Base-by-base conservation (phyloP, 2,329 filamentous ascomycete genomes). In the Hymenoscyphus albidus region DNA sequence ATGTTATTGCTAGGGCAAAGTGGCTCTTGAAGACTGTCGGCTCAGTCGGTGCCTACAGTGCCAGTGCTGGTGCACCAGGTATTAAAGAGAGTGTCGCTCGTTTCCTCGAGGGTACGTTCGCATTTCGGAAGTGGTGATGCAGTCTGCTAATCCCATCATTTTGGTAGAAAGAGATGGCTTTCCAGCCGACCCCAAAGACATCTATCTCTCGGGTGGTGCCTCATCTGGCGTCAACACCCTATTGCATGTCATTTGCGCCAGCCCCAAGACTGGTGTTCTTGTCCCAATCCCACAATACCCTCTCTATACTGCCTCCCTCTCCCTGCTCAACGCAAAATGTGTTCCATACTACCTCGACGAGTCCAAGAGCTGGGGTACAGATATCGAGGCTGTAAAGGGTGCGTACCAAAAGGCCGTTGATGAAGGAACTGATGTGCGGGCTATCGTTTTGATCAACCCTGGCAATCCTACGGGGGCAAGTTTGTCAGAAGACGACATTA, bases 251-350 rank as follows among this genome's bases (percentile, higher is more conserved):
- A 92, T 99, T 77, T 96, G 92, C 80, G 86, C 91, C 61, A 82
- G 83, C 62, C 86, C 88, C 60, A 83, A 90, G 66, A 90, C 90
- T 5, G 95, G 95, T 66, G 86, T 99, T 63, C 87, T 99, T 67
- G 89, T 98, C 22, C 95, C 94, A 31, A 98, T 99, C 72, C 95
- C 95, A 6, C 95, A 99, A 79, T 99, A 99, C 78, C 95, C 95
- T 31, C 88, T 99, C 59, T 99, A 99, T 81, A 98, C 94, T 9
- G 95, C 95, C 32, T 95, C 93, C 0, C 85, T 99, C 68, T 83
- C 93, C 61, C 80, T 99, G 58, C 85, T 98, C 66, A 86, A 97
- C 77, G 92, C 94, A 62, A 87, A 85, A 64, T 91, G 89, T 75
- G 95, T 99, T 35, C 94, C 95, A 44, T 99, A 99, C 82, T 90